Evolutionary conservation across 1,139 yeast species (phyloP).

Genomic region (Scheffersomyces quercinus): DNA sequence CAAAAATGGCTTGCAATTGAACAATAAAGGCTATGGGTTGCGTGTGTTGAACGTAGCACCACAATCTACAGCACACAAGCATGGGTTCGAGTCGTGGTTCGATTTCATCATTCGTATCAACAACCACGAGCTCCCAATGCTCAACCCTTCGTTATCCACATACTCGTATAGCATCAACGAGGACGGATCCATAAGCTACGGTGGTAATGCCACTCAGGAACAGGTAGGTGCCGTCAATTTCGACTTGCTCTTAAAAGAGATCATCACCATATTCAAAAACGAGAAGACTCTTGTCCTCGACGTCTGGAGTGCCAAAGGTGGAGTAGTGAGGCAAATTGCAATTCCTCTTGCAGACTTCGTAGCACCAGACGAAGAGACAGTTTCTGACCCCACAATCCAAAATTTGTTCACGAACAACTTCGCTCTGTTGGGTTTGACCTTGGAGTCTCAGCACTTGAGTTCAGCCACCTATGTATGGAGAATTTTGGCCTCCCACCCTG

Average conservation of each 20-base stretch:
- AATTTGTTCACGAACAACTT: conserved; percentile 24
- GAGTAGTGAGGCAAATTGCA: conserved; percentile 53
- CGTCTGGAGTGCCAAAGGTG: conserved; percentile 92
- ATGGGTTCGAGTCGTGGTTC: conserved; percentile 74
- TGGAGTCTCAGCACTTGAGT: conserved; percentile 76
- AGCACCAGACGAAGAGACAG: conserved; percentile 10
- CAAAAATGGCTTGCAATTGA: conserved; percentile 40
- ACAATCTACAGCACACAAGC: conserved; percentile 37
- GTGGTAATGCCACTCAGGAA: conserved; percentile 34
- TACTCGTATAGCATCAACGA: conserved; percentile 39
- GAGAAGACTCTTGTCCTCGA: conserved; percentile 51
- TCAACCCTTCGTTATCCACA: conserved; percentile 32
- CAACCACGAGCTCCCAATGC: conserved; percentile 68
- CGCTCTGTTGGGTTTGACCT: conserved; percentile 56
- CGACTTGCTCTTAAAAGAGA: conserved; percentile 36
- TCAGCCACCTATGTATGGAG: conserved; percentile 89
- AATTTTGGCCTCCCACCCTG: conserved; percentile 68
- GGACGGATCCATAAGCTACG: conserved; percentile 46
- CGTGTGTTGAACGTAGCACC: conserved; percentile 44
- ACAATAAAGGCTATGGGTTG: conserved; percentile 46
- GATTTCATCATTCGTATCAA: conserved; percentile 81
- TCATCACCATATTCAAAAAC: conserved; percentile 34
- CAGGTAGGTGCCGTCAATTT: conserved; percentile 40
- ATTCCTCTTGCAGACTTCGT: conserved; percentile 39
- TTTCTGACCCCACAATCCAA: conserved; percentile 7